These are phyloP conservation scores for Phaeotremella skinneri DNA, from an alignment of 768 basidiomycete species.

Conservation along the genomic window DNA sequence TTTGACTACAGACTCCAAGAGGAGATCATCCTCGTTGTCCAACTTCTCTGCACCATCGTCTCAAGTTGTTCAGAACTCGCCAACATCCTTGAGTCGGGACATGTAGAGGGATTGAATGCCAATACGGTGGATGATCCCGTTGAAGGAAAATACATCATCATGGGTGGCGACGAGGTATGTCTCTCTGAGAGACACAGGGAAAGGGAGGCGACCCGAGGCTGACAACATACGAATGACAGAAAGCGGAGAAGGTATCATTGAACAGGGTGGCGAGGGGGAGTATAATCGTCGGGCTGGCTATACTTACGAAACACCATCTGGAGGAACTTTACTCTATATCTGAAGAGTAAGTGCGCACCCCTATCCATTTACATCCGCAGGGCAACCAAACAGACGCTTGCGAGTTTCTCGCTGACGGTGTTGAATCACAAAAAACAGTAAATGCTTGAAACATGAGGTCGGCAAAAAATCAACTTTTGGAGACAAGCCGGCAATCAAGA, in stretches of 20 bases:
- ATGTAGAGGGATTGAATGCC: constrained; percentile 65
- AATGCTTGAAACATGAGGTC: constrained; percentile 80
- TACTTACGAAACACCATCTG: constrained; percentile 82
- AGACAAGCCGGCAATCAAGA: constrained; percentile 71
- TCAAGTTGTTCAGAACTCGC: constrained; percentile 66
- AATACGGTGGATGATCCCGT: constrained; percentile 68
- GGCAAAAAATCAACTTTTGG: constrained; percentile 88
- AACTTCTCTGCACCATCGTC: constrained; percentile 52
- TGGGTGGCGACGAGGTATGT: constrained; percentile 14
- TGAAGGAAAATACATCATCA: constrained; percentile 57
- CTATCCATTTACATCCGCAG: neutral
- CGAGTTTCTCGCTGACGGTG: constrained; percentile 10
- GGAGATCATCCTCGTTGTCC: constrained; percentile 82
- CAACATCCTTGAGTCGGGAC: constrained; percentile 76
- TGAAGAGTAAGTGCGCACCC: constrained; percentile 71
- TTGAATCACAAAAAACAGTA: too few species aligned
- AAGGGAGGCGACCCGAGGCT: too few species aligned
- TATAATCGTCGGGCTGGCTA: constrained; percentile 74
- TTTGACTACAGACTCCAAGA: constrained; percentile 96
- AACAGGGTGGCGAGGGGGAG: constrained; percentile 54
- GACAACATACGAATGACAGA: constrained; percentile 5
- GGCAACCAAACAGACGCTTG: neutral
- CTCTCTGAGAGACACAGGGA: neutral
- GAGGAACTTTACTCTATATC: constrained; percentile 78
- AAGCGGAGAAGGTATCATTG: constrained; percentile 10